Percentiles rank a stretch among this genome's conserved stretches.
Conservation (phyloP, 495 filamentous ascomycete genomes). For the Podospora australis region DNA sequence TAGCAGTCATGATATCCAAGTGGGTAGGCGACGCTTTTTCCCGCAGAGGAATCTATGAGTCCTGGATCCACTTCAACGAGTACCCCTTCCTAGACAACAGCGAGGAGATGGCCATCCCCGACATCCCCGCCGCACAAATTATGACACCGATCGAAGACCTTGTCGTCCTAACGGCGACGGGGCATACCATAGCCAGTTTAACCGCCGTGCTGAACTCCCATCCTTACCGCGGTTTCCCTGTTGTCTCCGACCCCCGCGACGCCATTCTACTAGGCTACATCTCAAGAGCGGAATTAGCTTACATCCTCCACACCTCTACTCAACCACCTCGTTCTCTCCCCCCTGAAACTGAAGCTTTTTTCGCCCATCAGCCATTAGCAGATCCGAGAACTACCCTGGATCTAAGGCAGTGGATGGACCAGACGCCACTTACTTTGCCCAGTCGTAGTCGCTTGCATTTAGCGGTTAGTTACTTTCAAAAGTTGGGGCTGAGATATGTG, state of each 20-base stretch:
- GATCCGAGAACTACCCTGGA: conserved; percentile 77
- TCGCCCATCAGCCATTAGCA: conserved; percentile 73
- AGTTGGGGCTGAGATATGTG: conserved; percentile 84
- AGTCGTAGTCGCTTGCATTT: conserved; percentile 67
- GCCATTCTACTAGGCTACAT: conserved; percentile 86
- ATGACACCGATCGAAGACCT: conserved; percentile 93
- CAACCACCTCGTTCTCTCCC: conserved; percentile 51
- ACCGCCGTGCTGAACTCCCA: conserved; percentile 61
- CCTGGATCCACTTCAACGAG: conserved; percentile 93
- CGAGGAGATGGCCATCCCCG: conserved; percentile 74
- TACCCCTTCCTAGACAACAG: conserved; percentile 95
- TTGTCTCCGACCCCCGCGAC: conserved; percentile 68
- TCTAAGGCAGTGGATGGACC: conserved; percentile 94
- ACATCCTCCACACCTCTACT: conserved; percentile 59
- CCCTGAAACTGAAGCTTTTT: conserved; percentile 71
- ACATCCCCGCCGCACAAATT: conserved; percentile 74
- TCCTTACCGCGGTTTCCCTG: conserved; percentile 86
- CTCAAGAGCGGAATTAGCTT: conserved; percentile 81
- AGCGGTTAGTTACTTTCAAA: conserved; percentile 85
- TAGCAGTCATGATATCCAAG: conserved; percentile 97
- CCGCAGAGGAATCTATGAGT: conserved; percentile 91
- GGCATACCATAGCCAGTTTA: conserved; percentile 76
- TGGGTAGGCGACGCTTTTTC: conserved; percentile 98
- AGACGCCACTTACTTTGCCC: conserved; percentile 88
- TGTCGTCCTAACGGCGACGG: conserved; percentile 75